Evolutionary conservation across 1,284 basidiomycete genomes (phyloP), one percentile per base, ranked within the genome.

Genomic region (Pseudozyma thailandica): DNA sequence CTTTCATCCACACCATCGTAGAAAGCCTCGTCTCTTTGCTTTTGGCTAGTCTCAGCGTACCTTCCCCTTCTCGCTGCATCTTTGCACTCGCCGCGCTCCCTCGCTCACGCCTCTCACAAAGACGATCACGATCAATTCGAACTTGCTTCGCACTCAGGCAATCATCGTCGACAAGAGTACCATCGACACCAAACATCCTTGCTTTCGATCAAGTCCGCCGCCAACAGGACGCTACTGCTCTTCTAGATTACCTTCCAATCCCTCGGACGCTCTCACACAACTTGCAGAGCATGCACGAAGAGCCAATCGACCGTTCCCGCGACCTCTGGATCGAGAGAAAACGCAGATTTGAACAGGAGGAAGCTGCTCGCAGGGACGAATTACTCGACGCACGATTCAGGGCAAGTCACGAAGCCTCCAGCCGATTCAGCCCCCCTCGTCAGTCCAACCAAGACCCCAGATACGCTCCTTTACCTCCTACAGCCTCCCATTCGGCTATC

Each of bases 271-370:
- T 64, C 50, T 56, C 50, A 18, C 18, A 31, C 45, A 50, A 44
- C 47, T n/a, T 43, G 51, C 21, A 61, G 54, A 71, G 61, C 61
- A 72, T 72, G 69, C 69, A 72, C 55, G 62, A 72, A 50, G 69
- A 72, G 58, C 69, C 63, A 13, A 56, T 72, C 69, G 69, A 72
- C 48, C 69, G 69, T 15, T 65, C 62, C 35, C 62, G 69, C 46
- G 69, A 72, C 59, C 69, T 56, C 55, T 72, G 69, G 69, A 66
- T 66, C 23, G 69, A 72, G 54, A 54, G 69, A 65, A 72, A 72
- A 59, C 57, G 63, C 54, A 57, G 69, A 53, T 50, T 45, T 44
- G 69, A 72, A 41, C 62, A 66, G 20, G 62, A 72, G 27, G 62
- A 72, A 46, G 63, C 63, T 3, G 50, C 50, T 23, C 53, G 62